Evolutionary conservation across 805 yeast species (phyloP).

Genomic region (Myxozyma udenii): DNA sequence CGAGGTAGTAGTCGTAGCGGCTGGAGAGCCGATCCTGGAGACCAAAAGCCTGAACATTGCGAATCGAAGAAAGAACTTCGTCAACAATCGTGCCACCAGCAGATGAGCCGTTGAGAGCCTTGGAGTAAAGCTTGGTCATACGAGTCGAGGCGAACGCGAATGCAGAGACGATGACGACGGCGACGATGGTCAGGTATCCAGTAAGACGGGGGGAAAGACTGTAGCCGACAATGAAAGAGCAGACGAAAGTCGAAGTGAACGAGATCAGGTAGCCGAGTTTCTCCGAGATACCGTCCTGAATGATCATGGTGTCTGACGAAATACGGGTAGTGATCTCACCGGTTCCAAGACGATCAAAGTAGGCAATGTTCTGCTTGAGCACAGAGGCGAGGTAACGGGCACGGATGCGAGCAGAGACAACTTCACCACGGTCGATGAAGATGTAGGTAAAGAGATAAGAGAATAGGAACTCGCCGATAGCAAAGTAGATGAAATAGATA

Average conservation of each 20-base stretch:
- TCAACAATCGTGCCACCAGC: slow-evolving; percentile 41
- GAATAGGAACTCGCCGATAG: slow-evolving; percentile 36
- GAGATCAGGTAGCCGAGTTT: slow-evolving; percentile 42
- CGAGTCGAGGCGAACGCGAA: slow-evolving; percentile 35
- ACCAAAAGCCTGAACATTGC: slow-evolving; percentile 45
- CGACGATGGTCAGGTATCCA: slow-evolving; percentile 24
- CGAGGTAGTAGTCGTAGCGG: slow-evolving; percentile 37
- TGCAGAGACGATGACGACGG: slow-evolving; percentile 36
- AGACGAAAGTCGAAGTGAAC: slow-evolving; percentile 42
- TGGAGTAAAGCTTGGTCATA: slow-evolving; percentile 22
- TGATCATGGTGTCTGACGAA: slow-evolving; percentile 42
- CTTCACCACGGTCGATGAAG: slow-evolving; percentile 43
- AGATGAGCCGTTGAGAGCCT: slow-evolving; percentile 23
- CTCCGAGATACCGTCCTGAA: slow-evolving; percentile 46
- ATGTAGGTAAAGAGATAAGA: slow-evolving; percentile 38
- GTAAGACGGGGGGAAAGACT: slow-evolving; percentile 42
- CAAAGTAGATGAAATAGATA: slow-evolving; percentile 43
- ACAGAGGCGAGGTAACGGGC: slow-evolving; percentile 39
- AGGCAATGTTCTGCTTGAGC: slow-evolving; percentile 44
- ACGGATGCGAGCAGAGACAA: slow-evolving; percentile 42
- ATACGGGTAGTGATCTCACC: slow-evolving; percentile 46
- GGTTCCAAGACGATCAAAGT: slow-evolving; percentile 45
- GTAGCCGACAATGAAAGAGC: slow-evolving; percentile 42
- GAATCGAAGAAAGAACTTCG: slow-evolving; percentile 42
- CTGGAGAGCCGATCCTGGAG: slow-evolving; percentile 40